Evolutionary conservation across 139 green algal species (phyloP), one percentile per base, ranked within the genome.

Genomic region (Chlorella sp.): DNA sequence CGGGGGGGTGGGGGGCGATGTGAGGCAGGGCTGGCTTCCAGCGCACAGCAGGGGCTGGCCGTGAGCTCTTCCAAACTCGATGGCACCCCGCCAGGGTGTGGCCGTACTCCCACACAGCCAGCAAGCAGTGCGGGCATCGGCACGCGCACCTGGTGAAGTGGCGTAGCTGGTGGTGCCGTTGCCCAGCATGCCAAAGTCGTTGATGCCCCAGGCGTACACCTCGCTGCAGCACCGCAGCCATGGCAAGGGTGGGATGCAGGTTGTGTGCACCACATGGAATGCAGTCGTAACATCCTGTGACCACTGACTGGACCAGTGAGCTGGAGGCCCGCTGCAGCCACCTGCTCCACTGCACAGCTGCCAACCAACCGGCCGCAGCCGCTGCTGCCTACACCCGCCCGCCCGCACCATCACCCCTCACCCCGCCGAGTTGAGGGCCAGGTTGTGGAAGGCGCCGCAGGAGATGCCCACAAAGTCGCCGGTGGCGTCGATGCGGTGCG

Each of bases 371-470:
- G 44, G 44, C 6, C 44, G 9, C 44, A n/a, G n/a, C n/a, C n/a
- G n/a, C n/a, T n/a, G n/a, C n/a, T n/a, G n/a, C n/a, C n/a, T n/a
- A n/a, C n/a, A n/a, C n/a, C n/a, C n/a, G n/a, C n/a, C n/a, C n/a
- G n/a, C n/a, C n/a, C n/a, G n/a, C n/a, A n/a, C n/a, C n/a, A n/a
- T n/a, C n/a, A n/a, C n/a, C 3, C 25, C 70, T 60, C 70, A 78
- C 51, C 82, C 87, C 4, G 32, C 64, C 18, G 62, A 34, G 26
- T 78, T 94, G 7, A 98, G 89, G 9, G 91, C 90, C 81, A 98
- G 81, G 76, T 96, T 98, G 91, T 98, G 95, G 88, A 98, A 98
- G 21, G 95, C 94, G 36, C 95, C 95, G 80, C 89, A 95, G 6
- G 90, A 88, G 36, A 98, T 93, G 32, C 91, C 88, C 9, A 89